Evolutionary conservation across 208 protist species (phyloP), one percentile per base, ranked within the genome.

Genomic region (Kentomonas sorsogonicus): DNA sequence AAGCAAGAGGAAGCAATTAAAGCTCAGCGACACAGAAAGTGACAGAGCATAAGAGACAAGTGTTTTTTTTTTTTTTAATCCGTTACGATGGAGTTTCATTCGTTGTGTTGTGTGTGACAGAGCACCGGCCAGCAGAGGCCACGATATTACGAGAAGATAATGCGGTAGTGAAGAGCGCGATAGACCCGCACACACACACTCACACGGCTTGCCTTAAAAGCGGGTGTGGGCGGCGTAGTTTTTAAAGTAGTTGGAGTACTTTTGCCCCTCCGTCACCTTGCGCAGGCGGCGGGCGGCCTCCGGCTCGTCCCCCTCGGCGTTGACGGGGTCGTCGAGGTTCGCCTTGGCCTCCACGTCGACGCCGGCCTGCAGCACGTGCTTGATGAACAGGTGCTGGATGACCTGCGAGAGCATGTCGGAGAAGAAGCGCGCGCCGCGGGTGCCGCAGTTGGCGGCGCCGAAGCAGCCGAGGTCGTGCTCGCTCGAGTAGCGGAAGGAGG

Each of bases 381-480:
- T 86, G 31, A 88, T 55, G 54, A 89, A 89, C 23, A 89, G 66
- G 44, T 88, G 77, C 59, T 87, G 77, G 45, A 93, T 79, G 53
- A 83, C 74, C 31, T 74, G 72, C 3, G 79, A 83, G 2, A 87
- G 44, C 6, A 67, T 74, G 66, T 79, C 77, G 39, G 68, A 71
- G 27, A 93, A 80, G 1, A 88, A 34, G 10, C 82, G 77, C 1
- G 63, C 81, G 22, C 66, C 31, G 20, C 86, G 82, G 16, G 70
- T 74, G 45, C 86, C 86, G 56, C 82, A 90, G 38, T 70, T 78
- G 25, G 67, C 65, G 15, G 89, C 58, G n/a, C 77, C 79, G 51
- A 93, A 93, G 68, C 74, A 86, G 29, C 82, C 86, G 4, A 90
- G 46, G 59, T 93, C 86, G 29, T 75, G 44, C 50, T 86, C 73